Conservation (phyloP, 1,284 basidiomycete species). For the Sporisorium reilianum region DNA sequence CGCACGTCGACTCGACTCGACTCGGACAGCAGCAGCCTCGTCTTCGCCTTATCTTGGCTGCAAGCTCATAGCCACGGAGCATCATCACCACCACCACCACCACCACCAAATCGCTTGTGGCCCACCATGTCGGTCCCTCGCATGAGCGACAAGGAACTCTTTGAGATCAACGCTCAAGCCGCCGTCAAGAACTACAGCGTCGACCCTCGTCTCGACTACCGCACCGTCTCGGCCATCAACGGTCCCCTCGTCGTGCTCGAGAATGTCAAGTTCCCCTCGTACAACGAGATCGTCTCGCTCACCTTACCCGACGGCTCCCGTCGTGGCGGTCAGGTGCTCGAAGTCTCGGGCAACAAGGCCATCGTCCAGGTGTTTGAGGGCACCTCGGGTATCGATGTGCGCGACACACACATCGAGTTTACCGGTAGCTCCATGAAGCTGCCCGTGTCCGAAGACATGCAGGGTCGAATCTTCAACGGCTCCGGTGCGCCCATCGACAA, state of each 20-base stretch:
- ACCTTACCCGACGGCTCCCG: conserved; percentile 95
- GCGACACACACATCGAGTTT: conserved; percentile 96
- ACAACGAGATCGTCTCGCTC: conserved; percentile 98
- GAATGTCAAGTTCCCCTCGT: conserved; percentile 99
- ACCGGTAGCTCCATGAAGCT: conserved; percentile 98
- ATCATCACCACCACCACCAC: too few species aligned
- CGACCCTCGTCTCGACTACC: conserved; percentile 92
- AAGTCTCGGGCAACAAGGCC: conserved; percentile 98
- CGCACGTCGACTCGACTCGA: neutral
- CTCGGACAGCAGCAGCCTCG: neutral
- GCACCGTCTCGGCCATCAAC: conserved; percentile 95
- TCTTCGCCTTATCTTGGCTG: neutral
- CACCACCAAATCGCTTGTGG: too few species aligned
- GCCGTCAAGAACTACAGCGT: conserved; percentile 75
- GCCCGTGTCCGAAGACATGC: conserved; percentile 99
- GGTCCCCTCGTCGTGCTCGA: conserved; percentile 92
- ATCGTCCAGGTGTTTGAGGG: conserved; percentile 99
- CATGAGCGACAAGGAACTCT: conserved; percentile 78
- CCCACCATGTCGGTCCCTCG: conserved; percentile 67
- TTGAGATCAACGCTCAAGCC: conserved; percentile 85
- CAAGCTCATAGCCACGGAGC: too few species aligned
- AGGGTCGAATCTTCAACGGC: conserved; percentile 99
- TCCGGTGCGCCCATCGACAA: conserved; percentile 98
- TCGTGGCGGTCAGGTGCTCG: conserved; percentile 96
- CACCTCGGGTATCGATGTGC: conserved; percentile 96